Conservation (phyloP, 495 filamentous ascomycete genomes). For the Poronia punctata region DNA sequence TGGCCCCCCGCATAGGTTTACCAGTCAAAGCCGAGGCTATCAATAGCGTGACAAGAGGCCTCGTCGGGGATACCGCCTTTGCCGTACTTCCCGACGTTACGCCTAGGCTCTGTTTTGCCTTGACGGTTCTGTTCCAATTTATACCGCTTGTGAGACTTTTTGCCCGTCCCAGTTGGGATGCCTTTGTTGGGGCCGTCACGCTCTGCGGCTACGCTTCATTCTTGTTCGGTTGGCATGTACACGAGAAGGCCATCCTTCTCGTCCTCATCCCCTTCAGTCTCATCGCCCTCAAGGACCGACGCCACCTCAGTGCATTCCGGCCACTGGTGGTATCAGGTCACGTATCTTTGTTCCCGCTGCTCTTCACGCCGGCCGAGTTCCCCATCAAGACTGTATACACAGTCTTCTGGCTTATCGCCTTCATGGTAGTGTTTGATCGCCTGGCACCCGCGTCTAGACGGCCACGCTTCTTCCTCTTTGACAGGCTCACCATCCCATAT, state of each 20-base stretch:
- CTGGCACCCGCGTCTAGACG: constrained; percentile 73
- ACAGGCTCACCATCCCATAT: constrained; percentile 84
- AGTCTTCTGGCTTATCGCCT: constrained; percentile 80
- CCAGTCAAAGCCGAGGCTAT: constrained; percentile 65
- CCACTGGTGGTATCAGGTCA: constrained; percentile 90
- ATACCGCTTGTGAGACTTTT: constrained; percentile 81
- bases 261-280: constrained; percentile 94
- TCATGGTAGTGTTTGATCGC: constrained; percentile 78
- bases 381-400: constrained; percentile 92
- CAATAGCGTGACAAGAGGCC: constrained; percentile 81
- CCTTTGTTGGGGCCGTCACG: constrained; percentile 81
- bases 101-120: constrained; percentile 67
- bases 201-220: constrained; percentile 97
- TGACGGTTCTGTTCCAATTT: constrained; percentile 78
- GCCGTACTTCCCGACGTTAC: constrained; percentile 84
- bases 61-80: constrained; percentile 93
- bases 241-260: constrained; percentile 92
- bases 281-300: constrained; percentile 84
- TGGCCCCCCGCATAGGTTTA: constrained; percentile 74
- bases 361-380: constrained; percentile 88
- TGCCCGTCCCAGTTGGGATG: constrained; percentile 71
- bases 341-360: constrained; percentile 87
- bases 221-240: constrained; percentile 97
- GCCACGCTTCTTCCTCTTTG: constrained; percentile 75
- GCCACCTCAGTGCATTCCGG: constrained; percentile 85